A percentile compares a stretch with the other conserved stretches of the same genome.
phyloP scores from a whole-genome alignment of 2,329 filamentous ascomycete genomes.

The Pseudopithomyces maydicus region DNA sequence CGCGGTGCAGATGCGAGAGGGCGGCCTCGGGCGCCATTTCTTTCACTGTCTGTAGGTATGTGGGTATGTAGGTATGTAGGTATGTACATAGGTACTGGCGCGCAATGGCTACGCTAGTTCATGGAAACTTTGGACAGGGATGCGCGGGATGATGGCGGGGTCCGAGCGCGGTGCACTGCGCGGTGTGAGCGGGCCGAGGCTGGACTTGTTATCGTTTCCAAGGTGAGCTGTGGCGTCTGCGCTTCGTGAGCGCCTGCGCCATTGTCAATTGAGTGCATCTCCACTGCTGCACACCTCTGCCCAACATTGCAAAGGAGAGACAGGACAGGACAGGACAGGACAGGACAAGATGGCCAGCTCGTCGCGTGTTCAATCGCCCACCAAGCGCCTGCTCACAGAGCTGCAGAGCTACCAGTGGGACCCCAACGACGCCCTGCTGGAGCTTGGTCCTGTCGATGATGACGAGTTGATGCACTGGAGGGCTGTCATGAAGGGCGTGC shows the following conservation, averaged over 20 bases:
- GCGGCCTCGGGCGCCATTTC: slow-evolving; percentile 36
- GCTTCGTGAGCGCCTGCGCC: neutral
- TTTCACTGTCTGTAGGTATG: too few relatives aligned
- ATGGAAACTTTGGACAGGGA: slow-evolving; percentile 4
- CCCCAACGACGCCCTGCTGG: slow-evolving; percentile 61
- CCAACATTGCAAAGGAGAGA: neutral
- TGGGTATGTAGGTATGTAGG: too few relatives aligned
- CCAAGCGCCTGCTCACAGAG: slow-evolving; percentile 67
- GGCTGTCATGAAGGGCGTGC: slow-evolving; percentile 64
- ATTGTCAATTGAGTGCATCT: too few relatives aligned
- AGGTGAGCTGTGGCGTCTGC: neutral
- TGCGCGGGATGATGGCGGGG: slow-evolving; percentile 5
- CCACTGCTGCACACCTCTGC: too few relatives aligned
- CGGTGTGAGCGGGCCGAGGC: slow-evolving; percentile 10
- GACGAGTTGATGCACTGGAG: slow-evolving; percentile 64
- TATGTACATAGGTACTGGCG: too few relatives aligned
- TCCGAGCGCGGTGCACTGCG: slow-evolving; percentile 10
- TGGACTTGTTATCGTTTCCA: slow-evolving; percentile 11
- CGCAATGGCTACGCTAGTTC: too few relatives aligned
- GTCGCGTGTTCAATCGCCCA: slow-evolving; percentile 46
- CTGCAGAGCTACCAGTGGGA: slow-evolving; percentile 62
- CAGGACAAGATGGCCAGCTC: slow-evolving; percentile 35
- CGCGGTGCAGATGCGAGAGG: slow-evolving; percentile 62
- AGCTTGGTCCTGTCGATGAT: slow-evolving; percentile 62
- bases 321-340: slow-evolving; percentile 15